These are phyloP conservation scores for Calonectria honghensis DNA, from an alignment of 2,329 filamentous ascomycete species.

Conservation along the genomic window DNA sequence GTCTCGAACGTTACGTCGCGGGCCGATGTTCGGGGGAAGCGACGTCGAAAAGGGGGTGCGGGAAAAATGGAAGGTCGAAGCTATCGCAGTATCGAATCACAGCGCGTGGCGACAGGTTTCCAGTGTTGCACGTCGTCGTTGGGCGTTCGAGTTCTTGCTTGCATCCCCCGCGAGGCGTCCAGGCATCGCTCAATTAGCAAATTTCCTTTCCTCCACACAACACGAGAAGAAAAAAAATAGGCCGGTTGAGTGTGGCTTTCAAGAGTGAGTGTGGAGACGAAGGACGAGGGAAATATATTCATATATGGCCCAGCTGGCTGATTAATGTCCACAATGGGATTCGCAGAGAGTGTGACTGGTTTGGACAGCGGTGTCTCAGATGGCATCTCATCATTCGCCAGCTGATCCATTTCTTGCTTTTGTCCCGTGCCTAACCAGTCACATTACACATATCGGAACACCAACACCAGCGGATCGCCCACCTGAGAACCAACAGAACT, in stretches of 20 bases:
- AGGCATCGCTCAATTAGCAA: not conserved
- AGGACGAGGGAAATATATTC: slow-evolving; percentile 15
- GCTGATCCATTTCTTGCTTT: slow-evolving; percentile 22
- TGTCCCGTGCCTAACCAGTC: slow-evolving; percentile 16
- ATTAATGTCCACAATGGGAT: slow-evolving; percentile 21
- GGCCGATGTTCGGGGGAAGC: slow-evolving; percentile 20
- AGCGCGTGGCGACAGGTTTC: not conserved
- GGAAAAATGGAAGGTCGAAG: not conserved
- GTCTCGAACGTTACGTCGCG: slow-evolving; percentile 4
- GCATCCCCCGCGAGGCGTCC: not conserved
- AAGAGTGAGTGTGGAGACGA: slow-evolving; percentile 16
- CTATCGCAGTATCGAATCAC: not conserved
- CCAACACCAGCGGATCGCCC: not conserved
- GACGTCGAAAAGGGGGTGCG: slow-evolving; percentile 8
- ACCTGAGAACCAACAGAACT: slow-evolving; percentile 4
- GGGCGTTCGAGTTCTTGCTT: not conserved
- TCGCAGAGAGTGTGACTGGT: slow-evolving; percentile 15
- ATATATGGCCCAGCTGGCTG: slow-evolving; percentile 9
- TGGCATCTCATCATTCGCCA: slow-evolving; percentile 12
- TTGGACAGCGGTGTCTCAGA: slow-evolving; percentile 11
- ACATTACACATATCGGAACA: slow-evolving; percentile 4
- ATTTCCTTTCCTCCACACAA: not conserved
- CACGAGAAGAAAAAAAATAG: not conserved
- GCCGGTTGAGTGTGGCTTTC: slow-evolving; percentile 8
- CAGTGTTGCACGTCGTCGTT: slow-evolving; percentile 10